Evolutionary conservation across 345 rosid genomes (phyloP).

Genomic region (Odontarrhena argentea): DNA sequence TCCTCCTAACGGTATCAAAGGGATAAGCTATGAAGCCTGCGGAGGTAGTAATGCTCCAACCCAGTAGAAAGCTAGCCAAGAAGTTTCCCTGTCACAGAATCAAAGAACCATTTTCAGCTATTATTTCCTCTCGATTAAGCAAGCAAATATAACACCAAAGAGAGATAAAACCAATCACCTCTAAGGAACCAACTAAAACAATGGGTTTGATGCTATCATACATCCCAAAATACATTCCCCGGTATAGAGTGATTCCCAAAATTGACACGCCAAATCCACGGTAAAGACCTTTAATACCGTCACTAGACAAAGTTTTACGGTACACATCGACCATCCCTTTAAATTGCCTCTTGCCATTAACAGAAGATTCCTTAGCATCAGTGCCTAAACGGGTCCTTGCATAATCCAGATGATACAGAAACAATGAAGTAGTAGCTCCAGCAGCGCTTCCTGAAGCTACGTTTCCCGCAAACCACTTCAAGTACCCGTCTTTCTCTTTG

Average conservation of each 20-base stretch:
- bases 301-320: slow-evolving; percentile 67
- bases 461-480: slow-evolving; percentile 83
- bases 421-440: slow-evolving; percentile 82
- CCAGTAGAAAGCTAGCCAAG: slow-evolving; percentile 82
- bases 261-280: slow-evolving; percentile 91
- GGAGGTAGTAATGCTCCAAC: slow-evolving; percentile 89
- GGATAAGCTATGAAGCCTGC: slow-evolving; percentile 93
- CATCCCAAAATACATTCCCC: slow-evolving; percentile 94
- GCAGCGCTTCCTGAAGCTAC: slow-evolving; percentile 98
- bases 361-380: slow-evolving; percentile 63
- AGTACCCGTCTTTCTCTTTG: slow-evolving; percentile 84
- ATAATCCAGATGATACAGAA: slow-evolving; percentile 89
- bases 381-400: slow-evolving; percentile 86
- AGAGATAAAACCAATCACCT: slow-evolving; percentile 55
- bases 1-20: slow-evolving; percentile 80
- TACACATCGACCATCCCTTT: slow-evolving; percentile 85
- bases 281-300: slow-evolving; percentile 75
- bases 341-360: slow-evolving; percentile 68
- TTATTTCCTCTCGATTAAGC: not conserved
- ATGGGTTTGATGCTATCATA: slow-evolving; percentile 89
- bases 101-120: not conserved
- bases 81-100: slow-evolving; percentile 69
- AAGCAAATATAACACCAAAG: not conserved
- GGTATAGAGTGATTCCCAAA: slow-evolving; percentile 84
- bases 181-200: slow-evolving; percentile 75